Evolutionary conservation across 768 basidiomycete species (phyloP).

Genomic region (Amanita polypyramis): DNA sequence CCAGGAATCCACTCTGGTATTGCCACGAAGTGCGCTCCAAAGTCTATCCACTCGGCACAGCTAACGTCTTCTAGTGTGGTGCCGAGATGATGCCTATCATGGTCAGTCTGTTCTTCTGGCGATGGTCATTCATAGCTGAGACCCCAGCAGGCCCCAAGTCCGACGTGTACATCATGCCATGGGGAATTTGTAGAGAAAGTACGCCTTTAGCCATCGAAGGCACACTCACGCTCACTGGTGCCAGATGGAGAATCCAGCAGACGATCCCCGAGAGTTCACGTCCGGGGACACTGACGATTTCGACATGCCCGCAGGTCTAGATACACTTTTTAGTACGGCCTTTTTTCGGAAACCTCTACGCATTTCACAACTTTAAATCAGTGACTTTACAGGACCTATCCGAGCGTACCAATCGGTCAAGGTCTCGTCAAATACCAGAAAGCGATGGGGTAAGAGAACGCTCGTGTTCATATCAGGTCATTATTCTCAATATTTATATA

Average conservation of each 20-base stretch:
- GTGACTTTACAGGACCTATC: constrained; percentile 12
- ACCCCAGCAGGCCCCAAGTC: constrained; percentile 55
- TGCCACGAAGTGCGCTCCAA: constrained; percentile 52
- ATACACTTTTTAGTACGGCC: constrained; percentile 40
- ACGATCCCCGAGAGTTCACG: constrained; percentile 68
- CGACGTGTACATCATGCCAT: constrained; percentile 74
- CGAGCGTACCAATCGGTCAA: background rate
- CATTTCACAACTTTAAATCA: background rate
- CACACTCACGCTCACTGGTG: constrained; percentile 8
- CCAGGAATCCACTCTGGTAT: constrained; percentile 67
- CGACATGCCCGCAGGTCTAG: constrained; percentile 27
- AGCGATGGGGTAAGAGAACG: background rate
- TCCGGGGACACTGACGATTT: constrained; percentile 20
- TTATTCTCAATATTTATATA: background rate
- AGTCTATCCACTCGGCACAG: background rate
- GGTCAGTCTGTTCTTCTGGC: constrained; percentile 30
- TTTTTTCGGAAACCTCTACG: background rate
- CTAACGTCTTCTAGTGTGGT: constrained; percentile 40
- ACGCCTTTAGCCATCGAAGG: constrained; percentile 6
- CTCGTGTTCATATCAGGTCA: background rate
- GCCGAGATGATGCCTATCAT: constrained; percentile 84
- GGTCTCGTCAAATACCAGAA: constrained; percentile 1
- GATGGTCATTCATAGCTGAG: constrained; percentile 3
- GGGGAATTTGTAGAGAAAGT: constrained; percentile 81
- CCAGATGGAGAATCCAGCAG: constrained; percentile 64